A percentile compares a stretch with the other conserved stretches of the same genome.
These are phyloP conservation scores for Fusarium tjaetaba DNA, from an alignment of 2,329 filamentous ascomycete genomes.

Conservation along the genomic window DNA sequence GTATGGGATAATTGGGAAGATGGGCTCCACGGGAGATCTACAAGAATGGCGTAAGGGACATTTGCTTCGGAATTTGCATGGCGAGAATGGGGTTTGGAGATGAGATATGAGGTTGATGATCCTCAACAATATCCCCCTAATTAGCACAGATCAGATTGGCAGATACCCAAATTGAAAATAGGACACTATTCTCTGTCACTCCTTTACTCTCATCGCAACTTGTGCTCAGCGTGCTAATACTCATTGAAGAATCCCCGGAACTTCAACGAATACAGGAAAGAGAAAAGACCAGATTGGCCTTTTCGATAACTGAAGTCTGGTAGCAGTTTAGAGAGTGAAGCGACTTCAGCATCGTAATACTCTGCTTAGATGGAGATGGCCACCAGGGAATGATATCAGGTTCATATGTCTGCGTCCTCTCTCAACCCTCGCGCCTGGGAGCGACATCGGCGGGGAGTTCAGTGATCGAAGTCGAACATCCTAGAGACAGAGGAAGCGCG, in stretches of 20 bases:
- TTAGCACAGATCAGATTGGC: not conserved
- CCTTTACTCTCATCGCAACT: accelerated
- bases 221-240: not conserved
- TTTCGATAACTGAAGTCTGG: too few species aligned
- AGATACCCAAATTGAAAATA: not conserved
- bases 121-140: accelerated
- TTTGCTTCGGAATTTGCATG: not conserved
- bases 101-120: not conserved
- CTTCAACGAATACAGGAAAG: accelerated
- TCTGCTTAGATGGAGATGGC: too few species aligned
- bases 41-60: not conserved
- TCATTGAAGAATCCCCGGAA: accelerated
- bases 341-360: too few species aligned
- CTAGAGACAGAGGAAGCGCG: accelerated
- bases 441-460: not conserved
- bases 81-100: not conserved
- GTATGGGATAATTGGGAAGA: too few species aligned
- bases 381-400: too few species aligned
- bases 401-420: not conserved
- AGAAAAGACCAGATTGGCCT: not conserved
- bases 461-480: not conserved
- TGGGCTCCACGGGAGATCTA: not conserved
- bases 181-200: not conserved
- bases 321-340: accelerated
- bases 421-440: not conserved